Evolutionary conservation across 495 filamentous ascomycete species (phyloP).

Genomic region (Penicillium antarcticum): DNA sequence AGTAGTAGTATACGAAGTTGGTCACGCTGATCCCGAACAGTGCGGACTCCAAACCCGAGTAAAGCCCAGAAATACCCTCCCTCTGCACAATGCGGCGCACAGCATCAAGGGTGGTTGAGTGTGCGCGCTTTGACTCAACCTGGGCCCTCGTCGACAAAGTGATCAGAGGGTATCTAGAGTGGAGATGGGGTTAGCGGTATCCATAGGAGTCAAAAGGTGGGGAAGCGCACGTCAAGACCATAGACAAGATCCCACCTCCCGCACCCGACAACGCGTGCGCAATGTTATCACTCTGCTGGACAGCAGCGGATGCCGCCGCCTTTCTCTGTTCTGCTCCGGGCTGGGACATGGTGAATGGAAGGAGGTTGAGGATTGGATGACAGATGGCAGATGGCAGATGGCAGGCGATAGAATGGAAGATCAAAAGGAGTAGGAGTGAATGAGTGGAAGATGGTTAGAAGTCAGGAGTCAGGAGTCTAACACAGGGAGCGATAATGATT

Average conservation of each 20-base stretch:
- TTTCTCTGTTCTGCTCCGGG: slow-evolving; percentile 31
- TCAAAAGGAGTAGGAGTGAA: slow-evolving; percentile 11
- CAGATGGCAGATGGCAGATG: neutral
- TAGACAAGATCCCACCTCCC: slow-evolving; percentile 89
- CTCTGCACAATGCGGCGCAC: slow-evolving; percentile 83
- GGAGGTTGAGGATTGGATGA: neutral
- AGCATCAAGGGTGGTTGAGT: slow-evolving; percentile 75
- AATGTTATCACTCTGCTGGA: slow-evolving; percentile 83
- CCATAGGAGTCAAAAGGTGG: slow-evolving; percentile 9
- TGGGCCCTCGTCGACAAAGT: slow-evolving; percentile 97
- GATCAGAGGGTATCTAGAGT: slow-evolving; percentile 81
- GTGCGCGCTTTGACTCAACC: slow-evolving; percentile 90
- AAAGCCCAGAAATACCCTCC: slow-evolving; percentile 84
- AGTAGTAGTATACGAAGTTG: slow-evolving; percentile 99
- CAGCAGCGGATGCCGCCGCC: slow-evolving; percentile 42
- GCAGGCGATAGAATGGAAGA: neutral
- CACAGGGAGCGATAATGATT: slow-evolving; percentile 32
- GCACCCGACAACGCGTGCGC: slow-evolving; percentile 85
- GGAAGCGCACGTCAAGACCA: slow-evolving; percentile 77
- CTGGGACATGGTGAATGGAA: slow-evolving; percentile 36
- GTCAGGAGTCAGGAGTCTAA: slow-evolving; percentile 1
- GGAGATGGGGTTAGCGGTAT: slow-evolving; percentile 15
- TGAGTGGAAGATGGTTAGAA: neutral
- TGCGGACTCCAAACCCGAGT: slow-evolving; percentile 83
- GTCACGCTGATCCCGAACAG: slow-evolving; percentile 97